phyloP scores from a whole-genome alignment of 176 grass and related monocot species.

The Rhipidocladum racemiflorum region DNA sequence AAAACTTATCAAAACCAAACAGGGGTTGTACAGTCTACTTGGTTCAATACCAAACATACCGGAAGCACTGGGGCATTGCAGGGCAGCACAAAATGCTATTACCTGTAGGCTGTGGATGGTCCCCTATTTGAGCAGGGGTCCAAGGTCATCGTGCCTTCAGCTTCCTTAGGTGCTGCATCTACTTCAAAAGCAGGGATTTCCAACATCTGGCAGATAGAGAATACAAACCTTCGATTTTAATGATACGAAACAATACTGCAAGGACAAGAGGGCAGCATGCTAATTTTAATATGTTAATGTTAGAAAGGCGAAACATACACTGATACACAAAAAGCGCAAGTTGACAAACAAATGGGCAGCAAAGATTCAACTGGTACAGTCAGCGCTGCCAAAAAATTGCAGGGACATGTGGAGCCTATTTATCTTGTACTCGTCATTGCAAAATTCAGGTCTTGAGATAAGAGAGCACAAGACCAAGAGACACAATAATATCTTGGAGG shows the following conservation, averaged over 20 bases:
- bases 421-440: neutral
- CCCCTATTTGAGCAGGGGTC: conserved; percentile 20
- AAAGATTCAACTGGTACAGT: neutral
- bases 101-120: conserved; percentile 18
- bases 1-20: no score
- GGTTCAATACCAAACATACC: conserved; percentile 28
- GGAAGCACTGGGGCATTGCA: conserved; percentile 21
- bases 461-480: neutral
- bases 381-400: neutral
- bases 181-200: conserved; percentile 25
- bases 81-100: conserved; percentile 31
- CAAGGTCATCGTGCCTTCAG: conserved; percentile 26
- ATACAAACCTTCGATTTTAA: neutral
- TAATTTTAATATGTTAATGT: neutral
- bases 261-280: neutral
- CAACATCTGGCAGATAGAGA: conserved; percentile 21
- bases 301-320: conserved; percentile 22
- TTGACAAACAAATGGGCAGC: neutral
- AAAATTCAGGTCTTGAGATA: neutral
- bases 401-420: neutral
- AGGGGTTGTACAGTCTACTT: conserved; percentile 7
- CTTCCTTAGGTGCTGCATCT: conserved; percentile 34
- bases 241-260: neutral
- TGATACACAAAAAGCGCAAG: conserved; percentile 19
- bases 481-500: neutral